A percentile compares a stretch with the other conserved stretches of the same genome.
Conservation (phyloP, 768 basidiomycete genomes). For the Mycena venus region DNA sequence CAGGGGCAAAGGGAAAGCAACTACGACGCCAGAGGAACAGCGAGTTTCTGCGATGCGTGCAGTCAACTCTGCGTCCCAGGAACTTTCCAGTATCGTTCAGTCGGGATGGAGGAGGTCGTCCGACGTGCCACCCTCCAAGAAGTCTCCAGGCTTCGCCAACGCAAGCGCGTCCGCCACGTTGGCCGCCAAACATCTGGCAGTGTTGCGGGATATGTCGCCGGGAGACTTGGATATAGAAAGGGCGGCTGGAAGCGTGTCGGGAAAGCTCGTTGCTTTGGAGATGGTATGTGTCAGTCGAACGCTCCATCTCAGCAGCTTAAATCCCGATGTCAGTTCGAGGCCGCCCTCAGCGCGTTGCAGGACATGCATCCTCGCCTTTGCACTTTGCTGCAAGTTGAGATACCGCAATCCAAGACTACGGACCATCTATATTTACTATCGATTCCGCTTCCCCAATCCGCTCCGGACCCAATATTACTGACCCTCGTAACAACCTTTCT, state of each 20-base stretch:
- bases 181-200: conserved; percentile 59
- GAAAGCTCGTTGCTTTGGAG: conserved; percentile 76
- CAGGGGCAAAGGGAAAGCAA: conserved; percentile 29
- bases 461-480: conserved; percentile 52
- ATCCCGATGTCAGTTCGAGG: conserved; percentile 61
- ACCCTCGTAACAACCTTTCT: conserved; percentile 74
- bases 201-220: conserved; percentile 60
- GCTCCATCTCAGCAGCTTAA: neutral
- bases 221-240: conserved; percentile 77
- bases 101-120: conserved; percentile 70
- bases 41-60: conserved; percentile 68
- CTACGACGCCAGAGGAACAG: conserved; percentile 48
- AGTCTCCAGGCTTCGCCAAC: conserved; percentile 42
- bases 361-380: conserved; percentile 62
- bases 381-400: conserved; percentile 42
- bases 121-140: conserved; percentile 41
- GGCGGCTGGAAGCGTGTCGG: conserved; percentile 76
- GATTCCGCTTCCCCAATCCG: conserved; percentile 56
- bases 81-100: conserved; percentile 63
- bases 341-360: conserved; percentile 58
- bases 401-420: conserved; percentile 3
- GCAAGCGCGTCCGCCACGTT: conserved; percentile 53
- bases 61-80: conserved; percentile 74
- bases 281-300: conserved; percentile 64
- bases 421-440: conserved; percentile 51